These are phyloP conservation scores for Poterioochromonas sp. DNA, from an alignment of 352 stramenopile genomes.

Conservation along the genomic window DNA sequence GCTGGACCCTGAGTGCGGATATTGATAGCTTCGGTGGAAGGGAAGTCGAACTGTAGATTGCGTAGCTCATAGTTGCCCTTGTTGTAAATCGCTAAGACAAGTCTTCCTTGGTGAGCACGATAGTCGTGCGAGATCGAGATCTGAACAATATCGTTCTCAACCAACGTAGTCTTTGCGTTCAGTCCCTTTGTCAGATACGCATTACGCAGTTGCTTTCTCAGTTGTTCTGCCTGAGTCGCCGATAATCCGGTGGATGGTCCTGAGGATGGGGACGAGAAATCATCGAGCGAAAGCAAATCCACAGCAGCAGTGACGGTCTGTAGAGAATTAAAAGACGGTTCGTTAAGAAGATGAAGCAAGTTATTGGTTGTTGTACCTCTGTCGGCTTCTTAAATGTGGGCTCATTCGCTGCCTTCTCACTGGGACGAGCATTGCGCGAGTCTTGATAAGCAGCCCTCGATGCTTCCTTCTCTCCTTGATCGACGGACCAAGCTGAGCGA, in stretches of 20 bases:
- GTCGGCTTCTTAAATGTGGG: neutral
- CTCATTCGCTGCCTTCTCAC: neutral
- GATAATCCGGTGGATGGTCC: neutral
- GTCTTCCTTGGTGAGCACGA: neutral
- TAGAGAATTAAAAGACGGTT: neutral
- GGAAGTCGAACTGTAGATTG: slow-evolving; percentile 29
- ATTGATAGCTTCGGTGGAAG: slow-evolving; percentile 34
- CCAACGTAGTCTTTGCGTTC: neutral
- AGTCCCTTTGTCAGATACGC: neutral
- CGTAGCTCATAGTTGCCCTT: slow-evolving; percentile 54
- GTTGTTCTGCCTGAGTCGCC: neutral
- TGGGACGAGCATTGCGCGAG: neutral
- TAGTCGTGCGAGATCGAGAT: neutral
- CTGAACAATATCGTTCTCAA: neutral
- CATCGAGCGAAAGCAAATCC: slow-evolving; percentile 18
- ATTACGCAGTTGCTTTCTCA: neutral
- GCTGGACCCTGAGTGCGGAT: slow-evolving; percentile 57
- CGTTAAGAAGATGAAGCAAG: neutral
- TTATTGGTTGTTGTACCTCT: neutral
- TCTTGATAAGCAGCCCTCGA: neutral
- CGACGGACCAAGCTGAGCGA: neutral
- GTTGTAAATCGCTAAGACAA: slow-evolving; percentile 48
- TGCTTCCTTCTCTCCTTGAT: neutral
- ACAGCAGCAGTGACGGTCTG: neutral
- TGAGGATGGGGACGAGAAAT: neutral